phyloP scores from a whole-genome alignment of 2,329 filamentous ascomycete genomes.

The Colletotrichum tabaci region DNA sequence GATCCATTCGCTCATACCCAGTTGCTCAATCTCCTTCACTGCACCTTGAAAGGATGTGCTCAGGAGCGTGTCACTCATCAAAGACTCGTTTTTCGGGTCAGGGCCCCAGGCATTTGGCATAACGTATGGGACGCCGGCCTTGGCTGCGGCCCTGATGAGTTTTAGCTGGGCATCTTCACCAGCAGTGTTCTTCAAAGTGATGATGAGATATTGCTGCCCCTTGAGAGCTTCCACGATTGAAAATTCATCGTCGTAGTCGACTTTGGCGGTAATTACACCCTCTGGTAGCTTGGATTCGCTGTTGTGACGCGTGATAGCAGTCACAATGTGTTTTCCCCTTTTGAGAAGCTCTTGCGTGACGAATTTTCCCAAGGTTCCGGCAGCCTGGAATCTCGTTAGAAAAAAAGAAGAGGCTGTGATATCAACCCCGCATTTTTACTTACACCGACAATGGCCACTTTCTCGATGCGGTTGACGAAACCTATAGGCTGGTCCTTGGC shows the following conservation, averaged over 20 bases:
- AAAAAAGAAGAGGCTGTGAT: too few relatives aligned
- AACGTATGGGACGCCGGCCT: slow-evolving; percentile 65
- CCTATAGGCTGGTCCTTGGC: slow-evolving; percentile 54
- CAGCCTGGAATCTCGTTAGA: slow-evolving; percentile 50
- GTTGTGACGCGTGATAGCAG: slow-evolving; percentile 64
- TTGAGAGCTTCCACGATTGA: slow-evolving; percentile 64
- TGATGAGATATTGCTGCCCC: slow-evolving; percentile 69
- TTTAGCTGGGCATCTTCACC: slow-evolving; percentile 59
- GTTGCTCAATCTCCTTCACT: slow-evolving; percentile 55
- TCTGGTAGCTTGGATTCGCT: slow-evolving; percentile 59
- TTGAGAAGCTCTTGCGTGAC: slow-evolving; percentile 61
- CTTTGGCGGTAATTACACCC: slow-evolving; percentile 56
- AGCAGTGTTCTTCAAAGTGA: slow-evolving; percentile 60
- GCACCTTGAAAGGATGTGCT: slow-evolving; percentile 39
- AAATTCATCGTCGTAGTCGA: slow-evolving; percentile 61
- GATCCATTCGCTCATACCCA: slow-evolving; percentile 53
- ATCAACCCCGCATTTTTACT: slow-evolving; percentile 43
- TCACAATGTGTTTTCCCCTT: slow-evolving; percentile 66
- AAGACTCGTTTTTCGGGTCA: slow-evolving; percentile 45
- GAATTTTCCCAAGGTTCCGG: slow-evolving; percentile 58
- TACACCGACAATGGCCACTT: slow-evolving; percentile 64
- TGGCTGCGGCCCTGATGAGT: slow-evolving; percentile 64
- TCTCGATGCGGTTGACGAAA: slow-evolving; percentile 59
- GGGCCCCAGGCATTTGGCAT: slow-evolving; percentile 64
- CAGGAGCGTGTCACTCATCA: slow-evolving; percentile 25